Evolutionary conservation across 2,329 filamentous ascomycete species (phyloP).

Genomic region (Leptosphaerulina australis): DNA sequence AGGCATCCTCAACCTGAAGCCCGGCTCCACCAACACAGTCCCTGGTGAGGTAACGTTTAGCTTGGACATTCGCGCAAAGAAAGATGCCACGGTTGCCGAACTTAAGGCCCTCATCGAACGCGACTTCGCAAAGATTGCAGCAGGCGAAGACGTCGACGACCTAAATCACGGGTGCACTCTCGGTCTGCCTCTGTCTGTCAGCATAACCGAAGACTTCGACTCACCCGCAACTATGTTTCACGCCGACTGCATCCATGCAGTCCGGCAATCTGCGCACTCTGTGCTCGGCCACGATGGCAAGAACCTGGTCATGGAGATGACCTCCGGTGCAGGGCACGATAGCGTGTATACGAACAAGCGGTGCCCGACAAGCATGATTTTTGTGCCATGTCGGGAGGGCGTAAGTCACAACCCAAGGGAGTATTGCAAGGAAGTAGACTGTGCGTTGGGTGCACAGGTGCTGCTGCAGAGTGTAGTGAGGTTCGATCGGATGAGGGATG

Average conservation of each 20-base stretch:
- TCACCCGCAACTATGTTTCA: slow-evolving; percentile 66
- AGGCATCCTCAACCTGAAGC: slow-evolving; percentile 69
- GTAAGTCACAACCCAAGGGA: slow-evolving; percentile 57
- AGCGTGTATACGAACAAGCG: slow-evolving; percentile 53
- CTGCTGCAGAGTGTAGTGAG: slow-evolving; percentile 58
- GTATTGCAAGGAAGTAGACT: slow-evolving; percentile 54
- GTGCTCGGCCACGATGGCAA: slow-evolving; percentile 58
- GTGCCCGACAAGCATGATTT: slow-evolving; percentile 57
- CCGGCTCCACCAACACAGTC: slow-evolving; percentile 76
- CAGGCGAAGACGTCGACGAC: slow-evolving; percentile 60
- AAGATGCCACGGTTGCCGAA: slow-evolving; percentile 62
- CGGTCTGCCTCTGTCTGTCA: slow-evolving; percentile 59
- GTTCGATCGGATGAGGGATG: slow-evolving; percentile 55
- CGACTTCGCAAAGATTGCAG: slow-evolving; percentile 66
- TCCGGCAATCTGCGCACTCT: slow-evolving; percentile 65
- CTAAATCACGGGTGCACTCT: slow-evolving; percentile 53
- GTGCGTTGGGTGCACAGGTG: slow-evolving; percentile 56
- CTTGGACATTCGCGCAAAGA: slow-evolving; percentile 68
- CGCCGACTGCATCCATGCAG: slow-evolving; percentile 68
- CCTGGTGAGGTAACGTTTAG: slow-evolving; percentile 70
- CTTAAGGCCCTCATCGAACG: slow-evolving; percentile 62
- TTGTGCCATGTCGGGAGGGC: slow-evolving; percentile 55
- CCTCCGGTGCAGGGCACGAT: slow-evolving; percentile 69
- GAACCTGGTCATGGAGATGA: slow-evolving; percentile 64
- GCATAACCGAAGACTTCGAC: slow-evolving; percentile 67